Base-by-base conservation (phyloP, 257 asterid genomes). In the Leptodermis oblonga region DNA sequence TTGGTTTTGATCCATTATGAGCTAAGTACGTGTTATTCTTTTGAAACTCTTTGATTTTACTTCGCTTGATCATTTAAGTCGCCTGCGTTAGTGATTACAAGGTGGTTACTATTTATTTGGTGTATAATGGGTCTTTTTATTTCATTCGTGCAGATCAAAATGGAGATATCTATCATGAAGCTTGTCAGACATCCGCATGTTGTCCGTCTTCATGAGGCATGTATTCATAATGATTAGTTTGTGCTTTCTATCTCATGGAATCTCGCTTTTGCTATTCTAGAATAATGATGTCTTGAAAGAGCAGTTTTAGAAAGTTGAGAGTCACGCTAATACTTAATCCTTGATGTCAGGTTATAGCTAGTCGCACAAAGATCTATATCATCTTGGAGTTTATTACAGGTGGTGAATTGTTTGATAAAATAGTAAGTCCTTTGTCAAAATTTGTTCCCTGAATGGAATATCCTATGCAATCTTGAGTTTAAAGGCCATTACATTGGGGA, bases 121-220 rank as follows among this genome's bases (percentile, higher is more conserved):
- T 31, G 37, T 46, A 20, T 48, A 49, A 65, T 66, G 48, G 64
- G 23, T 68, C 34, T 80, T 61, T 65, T 54, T 71, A 68, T 69
- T 72, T 73, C 66, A 59, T 22, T 77, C 62, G 59, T 85, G 86
- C 92, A 94, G 99, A 94, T 94, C 65, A 94, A 94, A 87, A 88
- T 79, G 85, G 99, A 94, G 84, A 93, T 93, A 74, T 93, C 95
- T 22, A 93, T 93, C 68, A 93, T 93, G 99, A 93, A 90, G 89
- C 90, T 92, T 68, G 97, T 93, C 74, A 77, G 96, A 67, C 99
- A 93, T 82, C 99, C 96, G 8, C 62, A 82, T 77, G 84, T 93
- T 70, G 94, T 93, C 79, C 97, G 95, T 69, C 82, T 93, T 49
- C 96, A 94, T 34, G 97, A 94, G 99, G 99, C 86, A 83, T 62